Evolutionary conservation across 202 grass and related monocot species (phyloP).

Genomic region (Cymbopogon flexuosus): DNA sequence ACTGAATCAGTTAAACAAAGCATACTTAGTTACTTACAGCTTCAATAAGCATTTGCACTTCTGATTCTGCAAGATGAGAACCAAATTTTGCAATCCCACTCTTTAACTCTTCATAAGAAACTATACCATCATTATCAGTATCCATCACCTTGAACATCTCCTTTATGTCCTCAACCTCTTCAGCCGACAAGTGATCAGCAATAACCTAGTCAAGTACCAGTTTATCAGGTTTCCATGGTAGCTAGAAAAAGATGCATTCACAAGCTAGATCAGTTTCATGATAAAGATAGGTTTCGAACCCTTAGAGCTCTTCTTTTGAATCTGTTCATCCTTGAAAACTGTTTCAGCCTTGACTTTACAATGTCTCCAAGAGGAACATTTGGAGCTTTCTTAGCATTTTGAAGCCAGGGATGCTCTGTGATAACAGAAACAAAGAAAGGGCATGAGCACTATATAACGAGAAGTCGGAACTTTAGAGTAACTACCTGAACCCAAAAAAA

Average conservation of each 20-base stretch:
- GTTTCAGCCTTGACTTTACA: conserved; percentile 96
- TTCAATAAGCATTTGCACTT: conserved; percentile 98
- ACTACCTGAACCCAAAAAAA: not conserved
- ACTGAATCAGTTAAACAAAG: not conserved
- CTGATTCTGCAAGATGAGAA: conserved; percentile 93
- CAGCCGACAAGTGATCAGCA: conserved; percentile 88
- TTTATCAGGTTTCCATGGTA: conserved; percentile 1
- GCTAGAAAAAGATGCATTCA: not conserved
- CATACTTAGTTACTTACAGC: conserved; percentile 53
- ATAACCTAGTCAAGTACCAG: conserved; percentile 56
- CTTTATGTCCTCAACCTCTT: conserved; percentile 99
- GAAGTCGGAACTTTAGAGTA: not conserved
- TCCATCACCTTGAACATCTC: conserved; percentile 99
- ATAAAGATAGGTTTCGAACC: conserved; percentile 40
- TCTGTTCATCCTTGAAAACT: conserved; percentile 99
- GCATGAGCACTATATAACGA: not conserved
- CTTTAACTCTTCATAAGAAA: conserved; percentile 89
- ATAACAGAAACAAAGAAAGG: conserved; percentile 7
- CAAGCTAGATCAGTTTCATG: not conserved
- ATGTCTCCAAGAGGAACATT: conserved; percentile 99
- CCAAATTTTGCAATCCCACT: conserved; percentile 79
- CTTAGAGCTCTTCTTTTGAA: conserved; percentile 98
- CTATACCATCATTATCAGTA: conserved; percentile 87
- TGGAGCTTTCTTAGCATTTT: conserved; percentile 98
- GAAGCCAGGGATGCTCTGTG: conserved; percentile 90